Evolutionary conservation across 176 grass and related monocot species (phyloP).

Genomic region (Triticum dicoccoides): DNA sequence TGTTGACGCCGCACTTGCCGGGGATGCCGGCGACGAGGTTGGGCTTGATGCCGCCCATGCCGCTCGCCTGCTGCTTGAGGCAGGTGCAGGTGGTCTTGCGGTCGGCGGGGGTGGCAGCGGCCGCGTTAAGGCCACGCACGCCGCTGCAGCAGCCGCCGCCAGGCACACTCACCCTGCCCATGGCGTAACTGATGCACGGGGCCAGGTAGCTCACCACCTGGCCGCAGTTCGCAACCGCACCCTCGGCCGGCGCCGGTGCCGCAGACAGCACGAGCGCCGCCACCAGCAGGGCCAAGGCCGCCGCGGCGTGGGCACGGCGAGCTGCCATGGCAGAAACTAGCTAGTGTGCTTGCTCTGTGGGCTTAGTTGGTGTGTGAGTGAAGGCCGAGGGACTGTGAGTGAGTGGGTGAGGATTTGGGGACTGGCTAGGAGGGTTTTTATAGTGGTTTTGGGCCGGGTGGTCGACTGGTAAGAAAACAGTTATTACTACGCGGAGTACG

Average conservation of each 20-base stretch:
- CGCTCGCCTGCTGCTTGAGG: constrained; percentile 21
- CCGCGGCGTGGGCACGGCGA: background rate
- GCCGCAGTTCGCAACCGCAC: background rate
- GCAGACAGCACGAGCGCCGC: constrained; percentile 7
- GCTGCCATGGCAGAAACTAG: constrained; percentile 12
- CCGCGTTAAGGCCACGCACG: constrained; percentile 24
- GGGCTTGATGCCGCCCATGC: constrained; percentile 15
- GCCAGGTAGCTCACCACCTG: constrained; percentile 1
- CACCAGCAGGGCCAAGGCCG: constrained; percentile 6
- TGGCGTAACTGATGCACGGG: constrained; percentile 33
- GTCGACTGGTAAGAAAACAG: too few species aligned
- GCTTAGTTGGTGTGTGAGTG: background rate
- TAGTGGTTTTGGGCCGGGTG: background rate
- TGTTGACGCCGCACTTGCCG: constrained; percentile 30
- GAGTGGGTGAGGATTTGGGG: background rate
- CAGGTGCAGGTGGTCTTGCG: constrained; percentile 28
- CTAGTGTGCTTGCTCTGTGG: background rate
- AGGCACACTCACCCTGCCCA: background rate
- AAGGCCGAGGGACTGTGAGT: background rate
- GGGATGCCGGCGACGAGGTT: constrained; percentile 39
- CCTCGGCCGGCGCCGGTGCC: background rate
- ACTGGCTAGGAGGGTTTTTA: background rate
- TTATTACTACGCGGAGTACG: background rate
- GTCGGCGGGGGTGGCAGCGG: constrained; percentile 23
- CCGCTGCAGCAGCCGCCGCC: constrained; percentile 10